Evolutionary conservation across 2,329 filamentous ascomycete species (phyloP).

Genomic region (Scleromitrula shiraiana): DNA sequence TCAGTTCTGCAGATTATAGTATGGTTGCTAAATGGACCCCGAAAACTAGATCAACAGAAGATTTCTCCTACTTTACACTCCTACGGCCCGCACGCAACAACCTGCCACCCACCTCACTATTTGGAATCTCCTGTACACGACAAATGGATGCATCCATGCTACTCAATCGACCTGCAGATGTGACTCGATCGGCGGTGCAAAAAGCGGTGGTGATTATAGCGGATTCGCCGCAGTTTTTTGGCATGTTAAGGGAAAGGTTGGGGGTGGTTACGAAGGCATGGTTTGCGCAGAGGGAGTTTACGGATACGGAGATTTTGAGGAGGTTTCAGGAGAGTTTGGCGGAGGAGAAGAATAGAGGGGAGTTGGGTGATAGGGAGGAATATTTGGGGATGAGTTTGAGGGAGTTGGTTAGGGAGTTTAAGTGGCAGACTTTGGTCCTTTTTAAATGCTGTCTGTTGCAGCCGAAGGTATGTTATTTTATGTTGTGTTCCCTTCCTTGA

Average conservation of each 20-base stretch:
- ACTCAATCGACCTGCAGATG: conserved; percentile 72
- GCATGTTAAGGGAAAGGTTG: conserved; percentile 80
- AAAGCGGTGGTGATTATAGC: conserved; percentile 96
- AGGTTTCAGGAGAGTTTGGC: conserved; percentile 85
- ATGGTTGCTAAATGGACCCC: no score
- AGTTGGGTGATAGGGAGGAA: conserved; percentile 67
- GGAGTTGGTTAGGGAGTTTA: conserved; percentile 89
- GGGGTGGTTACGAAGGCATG: conserved; percentile 88
- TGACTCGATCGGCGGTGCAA: conserved; percentile 95
- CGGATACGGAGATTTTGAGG: conserved; percentile 80
- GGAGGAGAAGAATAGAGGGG: conserved; percentile 56
- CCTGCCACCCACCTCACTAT: conserved; percentile 68
- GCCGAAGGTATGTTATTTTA: conserved; percentile 61
- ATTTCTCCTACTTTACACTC: conserved; percentile 98
- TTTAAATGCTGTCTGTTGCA: conserved; percentile 92
- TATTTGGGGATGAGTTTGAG: conserved; percentile 83
- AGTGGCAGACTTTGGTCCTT: conserved; percentile 86
- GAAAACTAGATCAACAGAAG: conserved; percentile 77
- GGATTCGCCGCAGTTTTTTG: conserved; percentile 83
- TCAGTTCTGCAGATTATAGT: no score
- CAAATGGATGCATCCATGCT: conserved; percentile 78
- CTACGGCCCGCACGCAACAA: conserved; percentile 50
- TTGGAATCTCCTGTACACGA: conserved; percentile 90
- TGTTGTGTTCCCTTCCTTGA: no score
- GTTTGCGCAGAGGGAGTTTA: conserved; percentile 93